Evolutionary conservation across 306 rosid genomes (phyloP).

Genomic region (Cucurbita pepo): DNA sequence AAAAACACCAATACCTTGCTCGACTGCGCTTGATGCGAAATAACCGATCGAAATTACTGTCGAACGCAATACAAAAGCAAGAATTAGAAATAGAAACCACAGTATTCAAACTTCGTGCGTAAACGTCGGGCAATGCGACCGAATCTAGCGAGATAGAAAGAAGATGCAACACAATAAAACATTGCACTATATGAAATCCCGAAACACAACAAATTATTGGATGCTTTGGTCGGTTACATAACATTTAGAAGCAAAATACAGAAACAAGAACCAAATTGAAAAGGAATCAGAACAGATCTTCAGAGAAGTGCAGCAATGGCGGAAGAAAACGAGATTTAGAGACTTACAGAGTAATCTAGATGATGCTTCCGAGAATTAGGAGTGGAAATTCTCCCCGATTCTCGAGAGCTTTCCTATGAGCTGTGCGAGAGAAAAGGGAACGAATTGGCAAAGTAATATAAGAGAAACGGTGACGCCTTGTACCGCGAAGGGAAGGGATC

Average conservation of each 20-base stretch:
- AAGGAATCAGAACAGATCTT: background rate
- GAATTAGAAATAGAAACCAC: background rate
- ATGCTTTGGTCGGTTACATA: background rate
- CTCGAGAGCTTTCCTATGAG: background rate
- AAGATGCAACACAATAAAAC: background rate
- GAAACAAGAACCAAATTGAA: background rate
- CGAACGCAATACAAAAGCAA: background rate
- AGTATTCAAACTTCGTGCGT: background rate
- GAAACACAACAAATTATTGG: background rate
- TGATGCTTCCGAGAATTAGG: background rate
- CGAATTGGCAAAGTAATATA: background rate
- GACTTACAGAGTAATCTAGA: background rate
- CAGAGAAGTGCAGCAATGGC: background rate
- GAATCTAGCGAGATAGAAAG: background rate
- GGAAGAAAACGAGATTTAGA: background rate
- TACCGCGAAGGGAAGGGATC: background rate
- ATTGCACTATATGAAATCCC: background rate
- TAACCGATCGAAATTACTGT: background rate
- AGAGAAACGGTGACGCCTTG: background rate
- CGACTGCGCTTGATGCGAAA: background rate
- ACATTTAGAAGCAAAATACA: background rate
- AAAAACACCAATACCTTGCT: background rate
- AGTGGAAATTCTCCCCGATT: background rate
- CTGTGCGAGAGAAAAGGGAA: background rate
- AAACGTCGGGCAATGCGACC: background rate